Evolutionary conservation across 345 rosid species (phyloP).

Genomic region (Physaria fendleri): DNA sequence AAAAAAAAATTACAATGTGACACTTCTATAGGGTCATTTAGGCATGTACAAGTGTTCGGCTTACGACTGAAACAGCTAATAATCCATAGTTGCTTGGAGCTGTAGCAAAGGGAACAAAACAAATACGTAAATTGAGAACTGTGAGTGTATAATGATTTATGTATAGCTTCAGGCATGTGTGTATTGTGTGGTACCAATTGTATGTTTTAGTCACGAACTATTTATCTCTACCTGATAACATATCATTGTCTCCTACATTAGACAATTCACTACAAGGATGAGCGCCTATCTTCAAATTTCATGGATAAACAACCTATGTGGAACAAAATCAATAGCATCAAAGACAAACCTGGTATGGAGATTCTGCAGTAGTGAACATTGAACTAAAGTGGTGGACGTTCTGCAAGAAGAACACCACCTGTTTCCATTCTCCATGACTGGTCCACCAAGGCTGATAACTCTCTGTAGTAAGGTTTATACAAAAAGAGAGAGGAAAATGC

Average conservation of each 20-base stretch:
- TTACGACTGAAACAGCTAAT: too few species aligned
- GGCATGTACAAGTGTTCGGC: too few species aligned
- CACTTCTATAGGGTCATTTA: too few species aligned
- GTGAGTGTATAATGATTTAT: slow-evolving; percentile 20
- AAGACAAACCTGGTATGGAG: slow-evolving; percentile 30
- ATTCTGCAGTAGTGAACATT: slow-evolving; percentile 5
- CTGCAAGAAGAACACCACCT: slow-evolving; percentile 71
- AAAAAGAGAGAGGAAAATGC: not conserved
- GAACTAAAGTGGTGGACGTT: slow-evolving; percentile 39
- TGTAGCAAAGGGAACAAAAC: slow-evolving; percentile 37
- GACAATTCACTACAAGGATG: slow-evolving; percentile 2
- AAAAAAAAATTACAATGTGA: too few species aligned
- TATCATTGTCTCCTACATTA: not conserved
- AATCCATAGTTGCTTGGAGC: slow-evolving; percentile 49
- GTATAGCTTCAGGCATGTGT: slow-evolving; percentile 30
- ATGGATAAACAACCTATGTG: not conserved
- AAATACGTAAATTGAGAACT: slow-evolving; percentile 21
- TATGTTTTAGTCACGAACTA: not conserved
- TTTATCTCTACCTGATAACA: not conserved
- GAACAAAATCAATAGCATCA: slow-evolving; percentile 1
- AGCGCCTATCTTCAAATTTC: slow-evolving; percentile 1
- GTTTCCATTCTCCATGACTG: slow-evolving; percentile 90
- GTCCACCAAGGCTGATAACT: slow-evolving; percentile 67
- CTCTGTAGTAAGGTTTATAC: slow-evolving; percentile 39
- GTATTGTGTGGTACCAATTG: slow-evolving; percentile 24